These are phyloP conservation scores for Petunia secreta DNA, from an alignment of 257 asterid species.

Conservation along the genomic window DNA sequence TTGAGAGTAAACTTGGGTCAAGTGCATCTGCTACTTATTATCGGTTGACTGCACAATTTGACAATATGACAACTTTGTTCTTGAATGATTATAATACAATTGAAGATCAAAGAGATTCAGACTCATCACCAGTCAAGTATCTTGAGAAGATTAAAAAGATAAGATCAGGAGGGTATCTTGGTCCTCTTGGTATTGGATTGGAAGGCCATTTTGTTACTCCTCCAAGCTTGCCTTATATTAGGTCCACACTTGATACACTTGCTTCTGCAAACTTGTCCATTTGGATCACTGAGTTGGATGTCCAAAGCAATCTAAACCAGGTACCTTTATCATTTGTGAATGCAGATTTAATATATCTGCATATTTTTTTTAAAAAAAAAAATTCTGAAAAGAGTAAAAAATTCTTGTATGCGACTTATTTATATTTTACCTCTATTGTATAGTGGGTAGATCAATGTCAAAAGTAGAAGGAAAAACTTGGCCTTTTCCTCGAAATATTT, in stretches of 20 bases:
- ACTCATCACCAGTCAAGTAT: constrained; percentile 49
- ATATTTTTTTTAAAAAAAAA: too few relatives aligned
- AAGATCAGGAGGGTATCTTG: constrained; percentile 38
- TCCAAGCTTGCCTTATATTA: constrained; percentile 44
- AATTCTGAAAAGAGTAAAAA: too few relatives aligned
- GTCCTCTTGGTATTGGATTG: constrained; percentile 47
- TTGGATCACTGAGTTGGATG: constrained; percentile 80
- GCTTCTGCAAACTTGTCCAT: constrained; percentile 57
- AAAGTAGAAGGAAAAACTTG: too few relatives aligned
- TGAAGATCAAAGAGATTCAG: constrained; percentile 46
- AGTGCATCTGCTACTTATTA: constrained; percentile 45
- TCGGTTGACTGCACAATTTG: constrained; percentile 40
- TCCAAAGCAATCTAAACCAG: constrained; percentile 44
- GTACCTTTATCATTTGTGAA: constrained; percentile 23
- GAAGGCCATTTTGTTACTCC: constrained; percentile 47
- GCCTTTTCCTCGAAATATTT: too few relatives aligned
- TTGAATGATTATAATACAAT: constrained; percentile 69
- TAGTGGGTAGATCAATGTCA: too few relatives aligned
- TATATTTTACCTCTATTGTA: too few relatives aligned
- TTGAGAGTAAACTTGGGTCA: constrained; percentile 48
- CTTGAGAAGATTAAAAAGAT: constrained; percentile 48
- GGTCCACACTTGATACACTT: constrained; percentile 54
- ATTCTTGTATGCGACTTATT: too few relatives aligned
- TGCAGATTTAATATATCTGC: background rate
- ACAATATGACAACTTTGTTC: constrained; percentile 48